Conservation (phyloP, 148 eudicot genomes). For the Rhododendron mucronatum region DNA sequence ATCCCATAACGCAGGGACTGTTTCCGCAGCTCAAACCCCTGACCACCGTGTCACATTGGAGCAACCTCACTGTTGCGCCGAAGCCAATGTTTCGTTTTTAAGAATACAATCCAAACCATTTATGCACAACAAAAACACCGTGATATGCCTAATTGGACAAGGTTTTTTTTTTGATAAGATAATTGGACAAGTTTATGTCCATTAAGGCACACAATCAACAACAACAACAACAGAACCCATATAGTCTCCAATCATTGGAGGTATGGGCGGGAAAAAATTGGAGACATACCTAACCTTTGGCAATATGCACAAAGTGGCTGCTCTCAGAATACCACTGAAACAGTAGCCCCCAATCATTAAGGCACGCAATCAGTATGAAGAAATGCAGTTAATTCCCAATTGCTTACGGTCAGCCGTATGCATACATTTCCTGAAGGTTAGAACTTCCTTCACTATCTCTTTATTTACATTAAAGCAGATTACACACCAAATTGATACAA, state of each 20-base stretch:
- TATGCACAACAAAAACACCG: neutral
- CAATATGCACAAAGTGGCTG: too few relatives aligned
- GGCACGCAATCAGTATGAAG: neutral
- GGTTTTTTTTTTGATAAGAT: neutral
- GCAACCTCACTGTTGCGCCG: neutral
- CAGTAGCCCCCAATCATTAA: neutral
- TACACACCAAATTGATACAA: neutral
- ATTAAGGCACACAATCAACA: too few relatives aligned
- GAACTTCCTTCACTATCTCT: neutral
- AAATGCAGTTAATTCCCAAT: neutral
- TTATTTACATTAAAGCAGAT: neutral
- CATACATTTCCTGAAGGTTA: neutral
- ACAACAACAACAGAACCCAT: too few relatives aligned
- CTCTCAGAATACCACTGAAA: too few relatives aligned
- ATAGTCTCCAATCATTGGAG: too few relatives aligned
- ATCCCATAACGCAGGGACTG: neutral
- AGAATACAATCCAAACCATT: conserved; percentile 1
- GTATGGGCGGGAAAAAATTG: too few relatives aligned
- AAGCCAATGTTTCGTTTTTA: neutral
- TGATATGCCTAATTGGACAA: neutral
- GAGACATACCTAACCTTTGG: too few relatives aligned
- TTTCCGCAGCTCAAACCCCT: neutral
- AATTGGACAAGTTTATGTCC: too few relatives aligned
- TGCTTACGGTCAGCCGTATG: neutral
- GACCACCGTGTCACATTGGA: neutral